Evolutionary conservation across 139 green algal species (phyloP).

Genomic region (Spirogloea muscicola): DNA sequence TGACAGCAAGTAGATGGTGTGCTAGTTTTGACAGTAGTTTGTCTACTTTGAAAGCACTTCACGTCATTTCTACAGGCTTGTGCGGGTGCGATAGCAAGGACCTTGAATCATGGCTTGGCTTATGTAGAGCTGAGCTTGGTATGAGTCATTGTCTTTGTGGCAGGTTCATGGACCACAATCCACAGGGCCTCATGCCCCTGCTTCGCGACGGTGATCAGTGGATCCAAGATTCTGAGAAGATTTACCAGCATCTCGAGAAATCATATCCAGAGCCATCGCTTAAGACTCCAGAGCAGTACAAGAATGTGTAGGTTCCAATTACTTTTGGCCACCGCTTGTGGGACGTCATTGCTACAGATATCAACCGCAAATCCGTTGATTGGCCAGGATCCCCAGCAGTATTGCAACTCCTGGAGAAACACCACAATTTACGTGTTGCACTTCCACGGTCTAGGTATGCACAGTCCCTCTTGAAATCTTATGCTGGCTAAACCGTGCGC

Average conservation of each 20-base stretch:
- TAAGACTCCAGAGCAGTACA: constrained; percentile 16
- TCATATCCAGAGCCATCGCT: constrained; percentile 22
- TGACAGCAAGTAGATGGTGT: neutral
- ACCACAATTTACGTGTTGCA: neutral
- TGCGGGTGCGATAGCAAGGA: too few relatives aligned
- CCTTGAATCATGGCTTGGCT: neutral
- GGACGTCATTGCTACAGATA: neutral
- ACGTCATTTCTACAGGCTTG: neutral
- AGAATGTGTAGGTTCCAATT: constrained; percentile 23
- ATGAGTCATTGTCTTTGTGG: neutral
- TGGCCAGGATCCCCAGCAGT: neutral
- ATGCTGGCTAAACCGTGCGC: too few relatives aligned
- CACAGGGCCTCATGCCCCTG: constrained; percentile 26
- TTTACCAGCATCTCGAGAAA: constrained; percentile 18
- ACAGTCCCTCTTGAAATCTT: neutral
- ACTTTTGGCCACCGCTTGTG: neutral
- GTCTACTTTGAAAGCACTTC: neutral
- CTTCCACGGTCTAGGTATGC: neutral
- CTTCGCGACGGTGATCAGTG: constrained; percentile 35
- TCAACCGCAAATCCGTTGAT: neutral
- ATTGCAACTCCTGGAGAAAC: neutral
- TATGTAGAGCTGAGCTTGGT: neutral
- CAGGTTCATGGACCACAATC: constrained; percentile 42
- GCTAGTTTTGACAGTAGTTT: neutral
- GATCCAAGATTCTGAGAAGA: constrained; percentile 42